Conservation (phyloP, 169 alveolate species). For the Eimeria nieschulzi region DNA sequence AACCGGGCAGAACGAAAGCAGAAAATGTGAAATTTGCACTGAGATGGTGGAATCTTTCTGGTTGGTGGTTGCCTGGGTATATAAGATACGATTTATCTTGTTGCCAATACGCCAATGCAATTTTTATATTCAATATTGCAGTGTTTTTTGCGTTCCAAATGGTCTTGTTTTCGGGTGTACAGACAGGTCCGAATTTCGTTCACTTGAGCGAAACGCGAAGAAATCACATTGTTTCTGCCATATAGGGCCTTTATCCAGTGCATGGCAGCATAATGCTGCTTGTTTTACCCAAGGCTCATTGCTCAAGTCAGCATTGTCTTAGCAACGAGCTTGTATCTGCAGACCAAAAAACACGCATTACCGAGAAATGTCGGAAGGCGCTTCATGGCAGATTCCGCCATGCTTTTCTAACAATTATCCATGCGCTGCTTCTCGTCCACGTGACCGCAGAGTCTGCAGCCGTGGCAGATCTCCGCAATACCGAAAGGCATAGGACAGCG, state of each 20-base stretch:
- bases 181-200: not conserved
- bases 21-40: too few relatives aligned
- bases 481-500: not conserved
- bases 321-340: not conserved
- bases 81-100: too few relatives aligned
- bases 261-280: conserved; percentile 43
- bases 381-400: too few relatives aligned
- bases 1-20: too few relatives aligned
- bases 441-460: not conserved
- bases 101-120: too few relatives aligned
- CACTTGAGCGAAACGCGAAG: not conserved
- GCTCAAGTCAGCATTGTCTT: not conserved
- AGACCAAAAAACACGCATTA: not conserved
- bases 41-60: too few relatives aligned
- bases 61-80: too few relatives aligned
- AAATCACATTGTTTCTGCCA: too few relatives aligned
- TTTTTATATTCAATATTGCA: too few relatives aligned
- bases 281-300: not conserved
- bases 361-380: not conserved
- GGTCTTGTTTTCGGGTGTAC: conserved; percentile 17
- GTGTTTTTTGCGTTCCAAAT: too few relatives aligned
- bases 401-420: not conserved
- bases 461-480: not conserved
- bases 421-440: not conserved
- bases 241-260: not conserved